Evolutionary conservation across 2,329 filamentous ascomycete species (phyloP).

Genomic region (Talaromyces sp.): DNA sequence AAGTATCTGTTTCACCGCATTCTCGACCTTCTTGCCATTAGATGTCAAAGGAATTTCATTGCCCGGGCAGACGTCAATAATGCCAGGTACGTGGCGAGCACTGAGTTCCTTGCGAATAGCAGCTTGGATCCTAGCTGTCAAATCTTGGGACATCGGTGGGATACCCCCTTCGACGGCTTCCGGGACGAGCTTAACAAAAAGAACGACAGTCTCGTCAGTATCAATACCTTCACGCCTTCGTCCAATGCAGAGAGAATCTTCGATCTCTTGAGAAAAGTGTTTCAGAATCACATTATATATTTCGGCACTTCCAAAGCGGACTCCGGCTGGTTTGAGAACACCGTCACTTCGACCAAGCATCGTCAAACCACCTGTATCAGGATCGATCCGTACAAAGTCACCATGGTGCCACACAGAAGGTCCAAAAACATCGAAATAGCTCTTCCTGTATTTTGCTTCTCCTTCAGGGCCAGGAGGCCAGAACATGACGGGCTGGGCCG

Average conservation of each 20-base stretch:
- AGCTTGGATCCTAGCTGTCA: conserved; percentile 64
- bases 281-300: conserved; percentile 93
- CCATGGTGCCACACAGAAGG: conserved; percentile 81
- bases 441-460: conserved; percentile 72
- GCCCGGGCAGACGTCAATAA: conserved; percentile 71
- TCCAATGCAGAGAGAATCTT: conserved; percentile 86
- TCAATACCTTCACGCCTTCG: conserved; percentile 67
- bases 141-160: conserved; percentile 54
- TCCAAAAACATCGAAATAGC: conserved; percentile 83
- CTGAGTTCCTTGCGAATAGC: conserved; percentile 76
- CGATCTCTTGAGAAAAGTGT: conserved; percentile 73
- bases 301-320: conserved; percentile 89
- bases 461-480: conserved; percentile 67
- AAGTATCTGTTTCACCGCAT: conserved; percentile 92
- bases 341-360: conserved; percentile 95
- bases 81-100: conserved; percentile 80
- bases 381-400: conserved; percentile 77
- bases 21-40: conserved; percentile 98
- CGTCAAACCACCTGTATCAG: conserved; percentile 70
- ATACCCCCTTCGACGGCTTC: conserved; percentile 3
- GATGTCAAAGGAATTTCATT: conserved; percentile 81
- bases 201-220: conserved; percentile 77
- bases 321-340: conserved; percentile 86
- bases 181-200: conserved; percentile 76
- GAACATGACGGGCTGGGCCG: conserved; percentile 86